Base-by-base conservation (phyloP, 495 filamentous ascomycete species). In the Ramalina intermedia region DNA sequence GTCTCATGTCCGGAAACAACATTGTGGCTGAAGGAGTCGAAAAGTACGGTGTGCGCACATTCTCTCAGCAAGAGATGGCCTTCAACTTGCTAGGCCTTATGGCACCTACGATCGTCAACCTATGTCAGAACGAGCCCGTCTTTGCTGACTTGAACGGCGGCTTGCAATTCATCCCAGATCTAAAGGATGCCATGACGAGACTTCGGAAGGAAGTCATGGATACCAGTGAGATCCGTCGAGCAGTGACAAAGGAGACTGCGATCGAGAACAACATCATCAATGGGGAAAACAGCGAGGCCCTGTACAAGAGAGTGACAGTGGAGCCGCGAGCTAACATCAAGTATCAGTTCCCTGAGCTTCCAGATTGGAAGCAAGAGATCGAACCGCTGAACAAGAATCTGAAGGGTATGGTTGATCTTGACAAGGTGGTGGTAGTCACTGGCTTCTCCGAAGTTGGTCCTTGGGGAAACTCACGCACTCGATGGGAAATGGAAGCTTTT, bases 1-100 rank as follows among this genome's bases (percentile, higher is more conserved):
- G 91, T 56, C 74, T 99, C 53, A 99, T 99, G 91, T 84, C 82
- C 58, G 89, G 85, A 55, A 99, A 99, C 72, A 99, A 99, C 64
- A 80, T 94, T 61, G 87, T 96, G 48, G 93, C 91, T 6, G 89
- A 96, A 64, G 93, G 90, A 43, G 84, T 99, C 47, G 91, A 99
- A 69, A 84, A 82, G 54, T 88, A 90, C 58, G 91, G 91, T 59
- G 93, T 96, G 14, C 85, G 93, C 53, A 99, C 91, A 4, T 99
- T 99, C 70, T 96, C 90, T 16, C 93, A 96, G 69, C 87, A 93
- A 58, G 91, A 99, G 66, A 99, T 99, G 91, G 91, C 91, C 3
- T 96, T 99, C 75, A 99, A 96, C 65, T 69, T 99, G 47, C 80
- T 99, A 36, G 90, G 91, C 48, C 79, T 99, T 42, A 96, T 99